These are phyloP conservation scores for Hanseniaspora singularis DNA, from an alignment of 805 yeast species.

Conservation along the genomic window DNA sequence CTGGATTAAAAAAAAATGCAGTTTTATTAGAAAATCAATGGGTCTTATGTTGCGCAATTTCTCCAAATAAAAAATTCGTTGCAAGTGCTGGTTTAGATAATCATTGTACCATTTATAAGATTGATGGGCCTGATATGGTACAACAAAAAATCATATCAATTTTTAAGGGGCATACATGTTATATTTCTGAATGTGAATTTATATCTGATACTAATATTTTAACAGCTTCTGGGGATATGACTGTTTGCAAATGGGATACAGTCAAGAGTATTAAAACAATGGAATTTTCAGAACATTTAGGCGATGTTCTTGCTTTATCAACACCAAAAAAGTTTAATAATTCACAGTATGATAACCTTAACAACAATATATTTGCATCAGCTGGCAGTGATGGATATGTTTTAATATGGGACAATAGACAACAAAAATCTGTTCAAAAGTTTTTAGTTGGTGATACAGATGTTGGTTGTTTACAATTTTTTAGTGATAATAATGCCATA, in stretches of 20 bases:
- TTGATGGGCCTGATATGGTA: constrained; percentile 28
- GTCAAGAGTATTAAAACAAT: constrained; percentile 41
- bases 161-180: constrained; percentile 73
- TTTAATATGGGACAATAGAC: constrained; percentile 53
- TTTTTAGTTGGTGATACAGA: constrained; percentile 51
- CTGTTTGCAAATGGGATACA: constrained; percentile 71
- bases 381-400: constrained; percentile 61
- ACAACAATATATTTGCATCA: constrained; percentile 37
- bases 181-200: constrained; percentile 64
- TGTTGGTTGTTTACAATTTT: constrained; percentile 47
- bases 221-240: constrained; percentile 74
- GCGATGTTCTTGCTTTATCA: constrained; percentile 51
- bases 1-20: constrained; percentile 60
- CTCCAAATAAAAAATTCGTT: constrained; percentile 52
- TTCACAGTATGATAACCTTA: constrained; percentile 18
- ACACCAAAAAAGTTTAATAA: constrained; percentile 18
- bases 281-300: constrained; percentile 54
- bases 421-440: constrained; percentile 35
- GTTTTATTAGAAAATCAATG: constrained; percentile 64
- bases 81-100: constrained; percentile 82
- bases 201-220: constrained; percentile 43
- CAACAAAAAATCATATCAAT: constrained; percentile 39
- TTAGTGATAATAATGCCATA: constrained; percentile 61
- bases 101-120: constrained; percentile 55
- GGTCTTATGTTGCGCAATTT: constrained; percentile 63